Evolutionary conservation across 805 yeast genomes (phyloP).

Genomic region (Sugiyamaella mastotermitis): DNA sequence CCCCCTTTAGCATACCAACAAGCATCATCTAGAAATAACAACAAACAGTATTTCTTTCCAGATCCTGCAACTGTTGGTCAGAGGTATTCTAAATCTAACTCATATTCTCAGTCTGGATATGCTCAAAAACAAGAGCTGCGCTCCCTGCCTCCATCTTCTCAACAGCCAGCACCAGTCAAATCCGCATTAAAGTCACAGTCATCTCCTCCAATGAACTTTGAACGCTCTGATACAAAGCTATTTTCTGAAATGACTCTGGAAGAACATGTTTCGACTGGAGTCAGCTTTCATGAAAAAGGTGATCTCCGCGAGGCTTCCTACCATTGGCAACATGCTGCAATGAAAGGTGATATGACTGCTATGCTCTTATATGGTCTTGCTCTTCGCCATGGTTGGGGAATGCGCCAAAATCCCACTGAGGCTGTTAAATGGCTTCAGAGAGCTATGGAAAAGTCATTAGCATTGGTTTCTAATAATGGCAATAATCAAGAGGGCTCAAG

Average conservation of each 20-base stretch:
- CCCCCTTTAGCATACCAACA: not conserved
- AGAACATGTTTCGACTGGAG: conserved; percentile 28
- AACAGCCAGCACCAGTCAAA: not conserved
- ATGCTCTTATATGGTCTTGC: conserved; percentile 67
- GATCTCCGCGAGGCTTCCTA: conserved; percentile 63
- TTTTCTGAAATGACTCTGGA: conserved; percentile 22
- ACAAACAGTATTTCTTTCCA: conserved; percentile 5
- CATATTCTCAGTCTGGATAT: not conserved
- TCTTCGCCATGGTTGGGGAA: conserved; percentile 63
- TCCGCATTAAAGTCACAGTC: not conserved
- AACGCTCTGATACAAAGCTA: too few relatives aligned
- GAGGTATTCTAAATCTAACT: too few relatives aligned
- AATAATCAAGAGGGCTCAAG: not conserved
- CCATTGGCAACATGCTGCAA: conserved; percentile 60
- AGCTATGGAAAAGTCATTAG: conserved; percentile 34
- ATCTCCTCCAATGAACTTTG: conserved; percentile 1
- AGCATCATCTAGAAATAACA: not conserved
- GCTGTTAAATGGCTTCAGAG: conserved; percentile 57
- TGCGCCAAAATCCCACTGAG: conserved; percentile 45
- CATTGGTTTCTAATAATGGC: conserved; percentile 1
- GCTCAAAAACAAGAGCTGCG: not conserved
- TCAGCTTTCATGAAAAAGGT: conserved; percentile 45
- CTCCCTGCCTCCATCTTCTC: conserved; percentile 1
- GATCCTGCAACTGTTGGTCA: conserved; percentile 3
- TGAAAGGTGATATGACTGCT: conserved; percentile 56